phyloP scores from a whole-genome alignment of 2,329 filamentous ascomycete genomes.

The Aspergillus latus region DNA sequence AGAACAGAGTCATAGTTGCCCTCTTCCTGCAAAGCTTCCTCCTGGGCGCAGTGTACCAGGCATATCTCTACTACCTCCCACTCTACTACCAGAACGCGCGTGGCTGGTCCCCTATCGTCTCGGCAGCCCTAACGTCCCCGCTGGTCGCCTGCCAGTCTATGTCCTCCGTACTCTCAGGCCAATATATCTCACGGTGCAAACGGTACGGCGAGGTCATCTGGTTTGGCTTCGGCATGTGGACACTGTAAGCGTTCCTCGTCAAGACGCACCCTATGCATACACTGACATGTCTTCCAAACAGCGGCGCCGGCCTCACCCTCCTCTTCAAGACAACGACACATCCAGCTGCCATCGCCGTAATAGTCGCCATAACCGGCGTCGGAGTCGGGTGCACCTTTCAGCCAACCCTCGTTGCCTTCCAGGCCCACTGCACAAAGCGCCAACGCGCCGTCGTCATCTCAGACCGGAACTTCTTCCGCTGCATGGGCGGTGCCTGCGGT shows the following conservation, averaged over 20 bases:
- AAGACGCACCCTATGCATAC: background rate
- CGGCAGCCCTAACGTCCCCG: constrained; percentile 54
- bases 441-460: constrained; percentile 64
- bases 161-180: constrained; percentile 48
- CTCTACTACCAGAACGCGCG: constrained; percentile 62
- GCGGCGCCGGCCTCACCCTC: constrained; percentile 54
- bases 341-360: constrained; percentile 51
- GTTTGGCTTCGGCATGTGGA: constrained; percentile 48
- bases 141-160: constrained; percentile 50
- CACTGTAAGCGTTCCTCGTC: constrained; percentile 36
- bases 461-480: constrained; percentile 62
- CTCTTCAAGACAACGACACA: constrained; percentile 49
- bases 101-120: constrained; percentile 45
- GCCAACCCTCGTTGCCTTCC: constrained; percentile 57
- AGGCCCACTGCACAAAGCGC: constrained; percentile 57
- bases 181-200: constrained; percentile 58
- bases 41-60: constrained; percentile 60
- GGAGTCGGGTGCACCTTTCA: constrained; percentile 57
- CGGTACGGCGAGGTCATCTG: constrained; percentile 62
- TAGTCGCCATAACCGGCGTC: constrained; percentile 53
- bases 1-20: constrained; percentile 52
- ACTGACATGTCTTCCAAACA: constrained; percentile 10
- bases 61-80: constrained; percentile 61
- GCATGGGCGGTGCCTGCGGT: constrained; percentile 58
- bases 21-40: constrained; percentile 62